Conservation (phyloP, 495 filamentous ascomycete genomes). For the Aspergillus olivimuriae region DNA sequence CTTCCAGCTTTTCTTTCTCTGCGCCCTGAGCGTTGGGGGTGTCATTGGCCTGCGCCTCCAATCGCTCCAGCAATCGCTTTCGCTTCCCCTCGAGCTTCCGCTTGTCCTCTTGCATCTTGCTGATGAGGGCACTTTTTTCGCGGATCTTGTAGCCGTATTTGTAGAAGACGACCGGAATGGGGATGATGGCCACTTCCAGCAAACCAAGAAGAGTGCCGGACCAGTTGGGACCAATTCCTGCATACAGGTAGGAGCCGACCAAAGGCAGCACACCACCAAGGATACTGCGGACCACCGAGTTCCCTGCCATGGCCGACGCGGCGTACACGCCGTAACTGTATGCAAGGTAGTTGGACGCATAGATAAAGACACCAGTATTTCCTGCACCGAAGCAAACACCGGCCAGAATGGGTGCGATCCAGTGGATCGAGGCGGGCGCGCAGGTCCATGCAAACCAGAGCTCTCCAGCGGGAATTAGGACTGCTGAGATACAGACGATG, state of each 20-base stretch:
- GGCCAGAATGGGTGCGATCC: conserved; percentile 66
- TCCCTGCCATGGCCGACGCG: conserved; percentile 71
- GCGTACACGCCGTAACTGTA: conserved; percentile 70
- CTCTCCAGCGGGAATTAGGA: conserved; percentile 63
- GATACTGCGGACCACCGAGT: conserved; percentile 57
- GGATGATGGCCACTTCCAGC: conserved; percentile 18
- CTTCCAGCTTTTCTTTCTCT: conserved; percentile 14
- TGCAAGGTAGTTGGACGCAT: conserved; percentile 70
- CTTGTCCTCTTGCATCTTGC: conserved; percentile 20
- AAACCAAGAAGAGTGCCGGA: conserved; percentile 51
- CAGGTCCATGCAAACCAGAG: conserved; percentile 80
- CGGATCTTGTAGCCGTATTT: conserved; percentile 21
- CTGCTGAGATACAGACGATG: conserved; percentile 59
- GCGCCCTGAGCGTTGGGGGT: not conserved
- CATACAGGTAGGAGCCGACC: conserved; percentile 67
- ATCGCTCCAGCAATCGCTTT: conserved; percentile 10
- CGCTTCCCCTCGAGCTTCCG: conserved; percentile 15
- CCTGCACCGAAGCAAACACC: conserved; percentile 73
- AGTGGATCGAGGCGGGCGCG: conserved; percentile 59
- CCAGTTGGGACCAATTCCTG: conserved; percentile 62
- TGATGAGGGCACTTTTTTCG: conserved; percentile 15
- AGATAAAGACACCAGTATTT: conserved; percentile 71
- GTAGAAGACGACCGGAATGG: conserved; percentile 20
- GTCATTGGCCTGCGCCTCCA: conserved; percentile 4
- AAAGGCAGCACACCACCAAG: conserved; percentile 69